Evolutionary conservation across 2,329 filamentous ascomycete species (phyloP), one percentile per base, ranked within the genome.

Genomic region (Pseudogymnoascus sp.): DNA sequence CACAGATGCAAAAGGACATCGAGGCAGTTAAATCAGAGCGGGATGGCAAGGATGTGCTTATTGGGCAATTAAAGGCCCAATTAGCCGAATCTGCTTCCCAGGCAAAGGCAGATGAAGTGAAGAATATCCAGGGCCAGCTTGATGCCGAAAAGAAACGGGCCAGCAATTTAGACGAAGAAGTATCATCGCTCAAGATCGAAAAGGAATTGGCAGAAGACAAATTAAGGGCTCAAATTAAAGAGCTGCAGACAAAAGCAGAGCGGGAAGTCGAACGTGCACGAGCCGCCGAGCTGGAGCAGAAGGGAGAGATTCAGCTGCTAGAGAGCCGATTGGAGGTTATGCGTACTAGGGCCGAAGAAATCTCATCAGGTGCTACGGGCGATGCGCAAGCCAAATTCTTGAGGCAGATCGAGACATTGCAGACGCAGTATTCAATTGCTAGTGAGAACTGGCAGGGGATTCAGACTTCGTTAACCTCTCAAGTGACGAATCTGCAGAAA

Each of bases 391-490:
- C 90, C 44, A 97, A 97, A 74, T 80, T 97, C 41, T 80, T 97
- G 44, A 86, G 94, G 41, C 95, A 99, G 75, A 89, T 99, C 61
- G 94, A 99, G 77, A 97, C 91, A 0, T 77, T 99, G 38, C 94
- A 99, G 74, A 94, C 90, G 5, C 95, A 99, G 73, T 96, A 99
- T 75, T 87, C 92, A 0, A 87, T 95, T 61, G 94, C 94, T 1
- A 94, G 91, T 68, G 91, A 96, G 71, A 99, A 99, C 69, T 99
- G 95, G 94, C 92, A 97, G 72, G 91, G 92, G 0, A 95, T 99
- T 65, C 93, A 99, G 74, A 85, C 89, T 8, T 95, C 90, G 2
- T 77, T 99, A 33, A 83, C 93, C 59, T 85, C 90, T 21, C 85
- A 92, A 63, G 82, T 94, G 9, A 82, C 87, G 3, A 87, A 80